Evolutionary conservation across 306 rosid species (phyloP).

Genomic region (Begonia loranthoides): DNA sequence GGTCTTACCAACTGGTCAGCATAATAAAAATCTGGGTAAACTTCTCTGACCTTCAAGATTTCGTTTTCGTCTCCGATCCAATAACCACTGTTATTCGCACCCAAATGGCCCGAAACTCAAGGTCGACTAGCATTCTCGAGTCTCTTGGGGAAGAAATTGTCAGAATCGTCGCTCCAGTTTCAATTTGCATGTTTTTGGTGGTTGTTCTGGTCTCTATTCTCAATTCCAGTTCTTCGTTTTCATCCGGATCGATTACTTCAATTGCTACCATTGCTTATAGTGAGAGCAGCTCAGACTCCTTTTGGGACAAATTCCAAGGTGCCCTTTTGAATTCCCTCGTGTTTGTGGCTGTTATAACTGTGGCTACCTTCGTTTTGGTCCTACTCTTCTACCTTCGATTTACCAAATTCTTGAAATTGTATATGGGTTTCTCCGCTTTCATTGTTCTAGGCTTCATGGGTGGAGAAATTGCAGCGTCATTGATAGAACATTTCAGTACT

Average conservation of each 20-base stretch:
- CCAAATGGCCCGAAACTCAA: too few relatives aligned
- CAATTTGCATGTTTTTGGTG: slow-evolving; percentile 86
- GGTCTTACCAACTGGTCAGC: too few relatives aligned
- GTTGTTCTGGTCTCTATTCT: slow-evolving; percentile 72
- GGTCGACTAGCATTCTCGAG: slow-evolving; percentile 38
- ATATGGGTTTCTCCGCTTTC: slow-evolving; percentile 84
- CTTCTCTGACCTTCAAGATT: too few relatives aligned
- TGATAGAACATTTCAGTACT: slow-evolving; percentile 50
- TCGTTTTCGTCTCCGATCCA: too few relatives aligned
- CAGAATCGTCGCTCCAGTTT: slow-evolving; percentile 85
- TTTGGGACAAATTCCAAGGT: slow-evolving; percentile 64
- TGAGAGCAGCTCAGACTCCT: slow-evolving; percentile 65
- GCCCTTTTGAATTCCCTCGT: slow-evolving; percentile 75
- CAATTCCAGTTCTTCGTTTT: slow-evolving; percentile 28
- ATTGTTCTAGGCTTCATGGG: slow-evolving; percentile 73
- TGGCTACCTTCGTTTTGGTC: slow-evolving; percentile 65
- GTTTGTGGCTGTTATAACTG: slow-evolving; percentile 54
- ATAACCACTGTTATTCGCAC: too few relatives aligned
- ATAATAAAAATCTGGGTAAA: too few relatives aligned
- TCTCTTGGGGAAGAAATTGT: slow-evolving; percentile 69
- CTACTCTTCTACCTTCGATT: slow-evolving; percentile 74
- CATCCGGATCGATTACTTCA: slow-evolving; percentile 31
- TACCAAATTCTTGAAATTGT: slow-evolving; percentile 69
- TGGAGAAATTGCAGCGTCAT: slow-evolving; percentile 57
- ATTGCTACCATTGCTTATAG: slow-evolving; percentile 82